Evolutionary conservation across 345 rosid genomes (phyloP), one percentile per base, ranked within the genome.

Genomic region (Microthlaspi erraticum): DNA sequence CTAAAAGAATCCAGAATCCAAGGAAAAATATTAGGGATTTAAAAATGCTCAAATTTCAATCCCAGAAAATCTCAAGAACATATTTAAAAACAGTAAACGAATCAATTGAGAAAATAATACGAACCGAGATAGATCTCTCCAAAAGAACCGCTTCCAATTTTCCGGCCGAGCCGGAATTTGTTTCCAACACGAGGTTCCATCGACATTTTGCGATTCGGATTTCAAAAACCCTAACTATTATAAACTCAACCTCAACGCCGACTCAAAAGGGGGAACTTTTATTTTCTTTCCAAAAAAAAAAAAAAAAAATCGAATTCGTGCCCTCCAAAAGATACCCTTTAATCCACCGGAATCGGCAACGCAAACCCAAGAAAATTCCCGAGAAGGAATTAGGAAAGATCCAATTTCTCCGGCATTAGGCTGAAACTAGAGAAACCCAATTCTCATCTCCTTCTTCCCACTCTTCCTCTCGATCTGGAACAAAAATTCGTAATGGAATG

Each of bases 141-240:
- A 70, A 93, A 93, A 0, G 98, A 93, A 36, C 98, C 98, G 73
- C 97, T 88, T 19, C 98, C 98, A 81, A 93, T 93, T 87, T 91
- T 93, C 50, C 96, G 82, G 38, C 97, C 97, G 3, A 93, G 88
- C 5, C 93, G 88, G 71, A 84, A 93, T 82, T 86, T 93, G 76
- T 89, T 93, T 44, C 93, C 98, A 16, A 93, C 91, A 49, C 89
- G 96, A 29, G 87, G 82, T 76, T 91, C 98, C 98, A 93, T 93
- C 60, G 58, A 57, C 26, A 19, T 52, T 52, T 61, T 14, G 46
- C 71, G 12, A 72, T 39, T 39, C 44, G 8, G 23, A 61, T 33
- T 42, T 34, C 67, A 64, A 66, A 66, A 79, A 49, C 78, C 76
- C 84, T 59, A 78, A 45, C 73, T 68, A 23, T 5, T 38, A 42